Base-by-base conservation (phyloP, 768 basidiomycete genomes). In the Psilocybe cyanescens region DNA sequence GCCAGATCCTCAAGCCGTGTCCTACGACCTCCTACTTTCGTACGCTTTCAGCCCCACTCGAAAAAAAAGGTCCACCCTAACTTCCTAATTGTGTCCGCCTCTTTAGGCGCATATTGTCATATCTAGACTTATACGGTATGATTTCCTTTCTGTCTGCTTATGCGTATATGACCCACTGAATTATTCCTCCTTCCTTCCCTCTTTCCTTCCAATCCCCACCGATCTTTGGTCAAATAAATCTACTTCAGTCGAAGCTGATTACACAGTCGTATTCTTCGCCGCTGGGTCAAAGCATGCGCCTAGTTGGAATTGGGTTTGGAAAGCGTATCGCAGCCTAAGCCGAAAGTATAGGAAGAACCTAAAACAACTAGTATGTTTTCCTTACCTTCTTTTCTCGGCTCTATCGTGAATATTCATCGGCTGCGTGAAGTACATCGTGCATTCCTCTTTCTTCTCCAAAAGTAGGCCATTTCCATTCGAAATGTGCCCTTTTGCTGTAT, bases 281-380 rank as follows among this genome's bases (percentile, higher is more conserved):
- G 90, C 93, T 1, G 94, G 92, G 28, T 85, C 85, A 6, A 80
- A 78, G 62, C 79, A 94, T 74, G 83, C 86, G 2, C 94, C 94
- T 4, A 83, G 84, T 28, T 94, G 92, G 92, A 91, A 88, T 65
- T 95, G 94, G 94, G 83, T 95, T 8, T 95, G 93, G 93, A 94
- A 91, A 69, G 91, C 92, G 0, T 94, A 94, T 72, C 82, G 92
- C 24, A 89, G 89, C 68, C 77, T 91, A 48, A 92, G 82, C 70
- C 80, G 90, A 56, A 94, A 92, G 72, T 95, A 94, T 70, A 83
- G 94, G 56, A 95, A 95, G 78, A 93, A 95, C 69, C 74, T 95
- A 60, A 95, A 95, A 73, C 86, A 86, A 69, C 70, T 95, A 74
- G 92, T 91, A 62, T 58, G 89, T 73, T 17, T 28, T 2, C 24